Percentiles rank a stretch among this genome's conserved stretches.
Evolutionary conservation across 768 basidiomycete species (phyloP).

Genomic region (Scleroderma citrinum): DNA sequence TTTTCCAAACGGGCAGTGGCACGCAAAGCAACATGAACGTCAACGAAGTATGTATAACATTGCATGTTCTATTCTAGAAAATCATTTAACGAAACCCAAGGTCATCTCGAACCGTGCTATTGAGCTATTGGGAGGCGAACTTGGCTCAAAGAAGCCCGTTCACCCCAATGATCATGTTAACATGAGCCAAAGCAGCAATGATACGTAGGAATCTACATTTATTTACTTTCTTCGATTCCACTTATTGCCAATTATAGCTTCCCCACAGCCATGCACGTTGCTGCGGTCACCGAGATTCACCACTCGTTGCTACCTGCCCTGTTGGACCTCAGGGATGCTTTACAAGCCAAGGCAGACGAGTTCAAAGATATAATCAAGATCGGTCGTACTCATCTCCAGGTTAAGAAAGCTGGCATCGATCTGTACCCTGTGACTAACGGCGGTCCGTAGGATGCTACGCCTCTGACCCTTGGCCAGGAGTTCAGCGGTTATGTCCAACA

Average conservation of each 20-base stretch:
- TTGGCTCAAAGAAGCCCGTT: conserved; percentile 95
- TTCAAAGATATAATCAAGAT: conserved; percentile 97
- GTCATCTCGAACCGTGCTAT: conserved; percentile 99
- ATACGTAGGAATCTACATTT: conserved; percentile 60
- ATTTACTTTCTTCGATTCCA: background rate
- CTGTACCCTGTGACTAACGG: background rate
- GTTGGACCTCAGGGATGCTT: conserved; percentile 72
- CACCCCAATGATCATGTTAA: conserved; percentile 99
- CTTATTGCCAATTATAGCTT: conserved; percentile 48
- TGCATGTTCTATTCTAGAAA: background rate
- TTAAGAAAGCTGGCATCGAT: conserved; percentile 13
- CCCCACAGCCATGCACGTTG: conserved; percentile 99
- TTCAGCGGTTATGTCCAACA: conserved; percentile 98
- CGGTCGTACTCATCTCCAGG: conserved; percentile 93
- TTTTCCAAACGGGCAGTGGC: conserved; percentile 98
- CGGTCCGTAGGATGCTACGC: conserved; percentile 80
- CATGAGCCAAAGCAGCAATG: conserved; percentile 98
- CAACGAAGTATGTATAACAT: conserved; percentile 64
- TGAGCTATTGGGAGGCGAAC: conserved; percentile 89
- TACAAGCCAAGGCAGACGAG: conserved; percentile 73
- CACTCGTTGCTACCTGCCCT: conserved; percentile 80
- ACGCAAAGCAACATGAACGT: conserved; percentile 99
- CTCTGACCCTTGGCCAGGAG: conserved; percentile 95
- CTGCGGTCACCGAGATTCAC: conserved; percentile 86
- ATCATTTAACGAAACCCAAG: conserved; percentile 31